phyloP scores from a whole-genome alignment of 192 early-diverging fungal species.

The Backusella mclennaniae region DNA sequence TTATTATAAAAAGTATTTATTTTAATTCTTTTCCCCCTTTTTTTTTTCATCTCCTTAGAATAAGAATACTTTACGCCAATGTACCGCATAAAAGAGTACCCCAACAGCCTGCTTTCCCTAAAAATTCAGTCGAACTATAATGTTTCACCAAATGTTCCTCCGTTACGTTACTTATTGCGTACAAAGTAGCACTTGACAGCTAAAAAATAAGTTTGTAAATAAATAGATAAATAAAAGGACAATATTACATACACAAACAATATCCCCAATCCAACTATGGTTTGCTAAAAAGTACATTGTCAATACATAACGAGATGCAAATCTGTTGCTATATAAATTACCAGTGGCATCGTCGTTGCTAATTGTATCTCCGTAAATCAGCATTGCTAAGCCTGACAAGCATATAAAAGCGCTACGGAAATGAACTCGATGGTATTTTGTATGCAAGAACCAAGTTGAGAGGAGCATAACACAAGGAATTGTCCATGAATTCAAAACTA shows the following conservation, averaged over 20 bases:
- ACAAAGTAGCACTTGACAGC: constrained; percentile 28
- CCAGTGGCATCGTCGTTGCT: constrained; percentile 11
- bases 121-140: constrained; percentile 16
- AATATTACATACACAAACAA: constrained; percentile 23
- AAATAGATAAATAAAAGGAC: not conserved
- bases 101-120: constrained; percentile 15
- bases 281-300: not conserved
- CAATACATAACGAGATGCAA: not conserved
- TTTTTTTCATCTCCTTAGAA: not conserved
- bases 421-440: constrained; percentile 17
- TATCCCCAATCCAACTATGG: constrained; percentile 33
- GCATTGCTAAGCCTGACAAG: constrained; percentile 20
- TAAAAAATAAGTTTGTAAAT: not conserved
- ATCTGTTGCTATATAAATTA: not conserved
- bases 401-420: constrained; percentile 17
- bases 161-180: constrained; percentile 28
- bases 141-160: constrained; percentile 31
- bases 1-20: not conserved
- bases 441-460: constrained; percentile 10
- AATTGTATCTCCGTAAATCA: constrained; percentile 26
- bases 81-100: constrained; percentile 24
- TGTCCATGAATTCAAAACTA: constrained; percentile 32
- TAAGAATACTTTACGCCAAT: constrained; percentile 22
- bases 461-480: constrained; percentile 31
- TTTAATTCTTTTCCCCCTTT: not conserved